Conservation (phyloP, 352 stramenopile species). For the Pythium dissotocum region DNA sequence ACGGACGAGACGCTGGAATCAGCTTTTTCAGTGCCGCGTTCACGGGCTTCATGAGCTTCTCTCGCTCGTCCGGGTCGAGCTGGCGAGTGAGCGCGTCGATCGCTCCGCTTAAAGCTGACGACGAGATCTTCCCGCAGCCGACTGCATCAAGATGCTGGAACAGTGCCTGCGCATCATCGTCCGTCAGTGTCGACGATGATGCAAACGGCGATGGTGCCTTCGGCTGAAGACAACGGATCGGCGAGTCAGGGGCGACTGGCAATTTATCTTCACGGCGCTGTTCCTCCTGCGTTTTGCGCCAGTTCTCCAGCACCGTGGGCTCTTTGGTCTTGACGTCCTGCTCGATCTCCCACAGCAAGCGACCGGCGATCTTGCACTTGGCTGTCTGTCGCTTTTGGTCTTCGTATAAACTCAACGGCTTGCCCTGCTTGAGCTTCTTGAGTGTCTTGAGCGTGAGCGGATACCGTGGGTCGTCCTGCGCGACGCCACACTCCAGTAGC, state of each 20-base stretch:
- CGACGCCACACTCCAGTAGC: slow-evolving; percentile 49
- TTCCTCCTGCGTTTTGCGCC: slow-evolving; percentile 8
- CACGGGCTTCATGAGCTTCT: slow-evolving; percentile 1
- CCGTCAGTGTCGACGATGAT: background rate
- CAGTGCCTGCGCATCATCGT: slow-evolving; percentile 30
- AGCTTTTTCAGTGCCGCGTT: slow-evolving; percentile 22
- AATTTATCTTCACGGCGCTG: slow-evolving; percentile 9
- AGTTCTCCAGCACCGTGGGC: slow-evolving; percentile 16
- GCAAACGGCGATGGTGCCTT: background rate
- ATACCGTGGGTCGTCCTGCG: slow-evolving; percentile 43
- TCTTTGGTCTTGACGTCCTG: slow-evolving; percentile 28
- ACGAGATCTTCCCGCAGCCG: slow-evolving; percentile 54
- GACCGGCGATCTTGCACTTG: slow-evolving; percentile 39
- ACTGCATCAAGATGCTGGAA: slow-evolving; percentile 57
- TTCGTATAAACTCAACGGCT: slow-evolving; percentile 20
- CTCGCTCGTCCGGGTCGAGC: slow-evolving; percentile 18
- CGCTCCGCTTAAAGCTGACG: slow-evolving; percentile 30
- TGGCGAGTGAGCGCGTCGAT: slow-evolving; percentile 53
- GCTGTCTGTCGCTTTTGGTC: slow-evolving; percentile 38
- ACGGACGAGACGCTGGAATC: slow-evolving; percentile 25
- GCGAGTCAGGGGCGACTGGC: slow-evolving; percentile 10
- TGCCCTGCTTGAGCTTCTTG: slow-evolving; percentile 26
- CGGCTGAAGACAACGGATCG: background rate
- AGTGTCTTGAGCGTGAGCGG: slow-evolving; percentile 35
- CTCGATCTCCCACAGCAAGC: slow-evolving; percentile 46